A percentile compares a stretch with the other conserved stretches of the same genome.
phyloP scores from a whole-genome alignment of 306 rosid genomes.

The Vigna mungo region DNA sequence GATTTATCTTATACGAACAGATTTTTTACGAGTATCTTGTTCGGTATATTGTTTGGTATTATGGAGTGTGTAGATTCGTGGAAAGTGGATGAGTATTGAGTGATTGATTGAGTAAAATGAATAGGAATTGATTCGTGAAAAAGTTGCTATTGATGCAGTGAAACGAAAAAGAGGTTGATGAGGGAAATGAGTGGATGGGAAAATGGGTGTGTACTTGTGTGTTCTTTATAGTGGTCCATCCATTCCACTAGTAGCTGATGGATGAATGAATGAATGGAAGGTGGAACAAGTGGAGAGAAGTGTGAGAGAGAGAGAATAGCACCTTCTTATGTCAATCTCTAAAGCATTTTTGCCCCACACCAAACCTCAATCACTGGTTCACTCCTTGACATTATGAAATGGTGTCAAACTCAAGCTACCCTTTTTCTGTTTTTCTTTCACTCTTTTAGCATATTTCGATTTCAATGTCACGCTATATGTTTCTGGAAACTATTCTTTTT shows the following conservation, averaged over 20 bases:
- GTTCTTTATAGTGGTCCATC: slow-evolving; percentile 30
- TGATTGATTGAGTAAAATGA: background rate
- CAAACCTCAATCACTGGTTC: background rate
- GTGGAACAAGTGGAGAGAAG: background rate
- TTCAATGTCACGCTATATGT: background rate
- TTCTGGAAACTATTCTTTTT: slow-evolving; percentile 7
- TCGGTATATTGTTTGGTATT: background rate
- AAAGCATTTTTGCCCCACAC: background rate
- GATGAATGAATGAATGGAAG: background rate
- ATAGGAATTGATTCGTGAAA: slow-evolving; percentile 26
- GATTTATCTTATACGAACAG: background rate
- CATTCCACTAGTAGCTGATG: slow-evolving; percentile 2
- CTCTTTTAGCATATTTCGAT: slow-evolving; percentile 14
- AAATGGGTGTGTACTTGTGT: slow-evolving; percentile 21
- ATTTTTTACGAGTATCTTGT: background rate
- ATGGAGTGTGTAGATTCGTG: background rate
- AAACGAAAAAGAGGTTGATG: background rate
- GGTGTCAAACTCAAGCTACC: slow-evolving; percentile 7
- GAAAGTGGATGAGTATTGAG: background rate
- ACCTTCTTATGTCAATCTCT: slow-evolving; percentile 21
- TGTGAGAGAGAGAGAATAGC: slow-evolving; percentile 1
- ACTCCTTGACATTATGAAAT: background rate
- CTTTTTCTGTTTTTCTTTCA: slow-evolving; percentile 26
- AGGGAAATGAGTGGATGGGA: background rate
- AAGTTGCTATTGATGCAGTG: background rate